Percentiles rank a stretch among this genome's conserved stretches.
These are phyloP conservation scores for Cryphonectria nitschkei DNA, from an alignment of 2,329 filamentous ascomycete species.

Conservation along the genomic window DNA sequence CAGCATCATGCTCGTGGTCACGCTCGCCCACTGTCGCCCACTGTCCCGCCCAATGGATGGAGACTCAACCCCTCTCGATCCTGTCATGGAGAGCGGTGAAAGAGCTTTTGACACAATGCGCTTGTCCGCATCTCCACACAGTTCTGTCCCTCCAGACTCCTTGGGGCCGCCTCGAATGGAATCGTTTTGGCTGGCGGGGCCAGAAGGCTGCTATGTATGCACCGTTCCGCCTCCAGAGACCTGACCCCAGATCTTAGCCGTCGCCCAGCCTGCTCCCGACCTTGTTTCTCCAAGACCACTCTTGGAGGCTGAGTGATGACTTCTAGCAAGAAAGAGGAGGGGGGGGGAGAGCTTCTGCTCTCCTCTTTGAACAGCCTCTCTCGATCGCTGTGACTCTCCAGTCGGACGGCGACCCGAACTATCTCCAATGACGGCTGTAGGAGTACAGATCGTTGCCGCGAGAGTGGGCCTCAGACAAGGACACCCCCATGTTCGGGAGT, in stretches of 20 bases:
- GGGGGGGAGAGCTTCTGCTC: not conserved
- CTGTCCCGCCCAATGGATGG: not conserved
- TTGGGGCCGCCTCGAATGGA: not conserved
- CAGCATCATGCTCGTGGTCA: not conserved
- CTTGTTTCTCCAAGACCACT: not conserved
- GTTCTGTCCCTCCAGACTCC: not conserved
- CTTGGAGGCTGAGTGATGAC: not conserved
- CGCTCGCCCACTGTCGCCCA: not conserved
- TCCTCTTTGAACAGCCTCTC: not conserved
- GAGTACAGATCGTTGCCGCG: constrained; percentile 1
- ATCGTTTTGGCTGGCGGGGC: not conserved
- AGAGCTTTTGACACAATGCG: not conserved
- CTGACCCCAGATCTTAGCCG: not conserved
- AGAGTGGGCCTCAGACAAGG: constrained; percentile 6
- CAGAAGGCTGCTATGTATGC: not conserved
- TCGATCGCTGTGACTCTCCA: not conserved
- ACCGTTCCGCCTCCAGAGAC: not conserved
- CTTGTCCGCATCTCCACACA: not conserved
- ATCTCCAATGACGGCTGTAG: not conserved
- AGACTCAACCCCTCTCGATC: not conserved
- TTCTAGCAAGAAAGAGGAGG: not conserved
- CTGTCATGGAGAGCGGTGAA: not conserved
- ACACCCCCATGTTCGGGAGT: constrained; percentile 18
- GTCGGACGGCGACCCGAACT: constrained; percentile 4
- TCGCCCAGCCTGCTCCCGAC: not conserved